These are phyloP conservation scores for Cyclostephanos tholiformis DNA, from an alignment of 108 stramenopile species.

Conservation along the genomic window DNA sequence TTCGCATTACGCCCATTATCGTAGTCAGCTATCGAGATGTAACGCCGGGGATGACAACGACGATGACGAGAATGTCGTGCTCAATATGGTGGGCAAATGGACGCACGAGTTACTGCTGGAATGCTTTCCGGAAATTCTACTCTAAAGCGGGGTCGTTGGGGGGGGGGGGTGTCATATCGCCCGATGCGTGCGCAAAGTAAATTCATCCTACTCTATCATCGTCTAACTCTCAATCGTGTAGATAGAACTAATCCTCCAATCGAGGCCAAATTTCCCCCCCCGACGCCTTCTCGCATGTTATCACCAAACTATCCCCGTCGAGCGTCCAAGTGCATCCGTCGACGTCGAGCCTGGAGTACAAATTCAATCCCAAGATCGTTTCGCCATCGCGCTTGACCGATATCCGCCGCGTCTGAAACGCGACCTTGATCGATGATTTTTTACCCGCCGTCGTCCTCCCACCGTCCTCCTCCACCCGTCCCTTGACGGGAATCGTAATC, in stretches of 20 bases:
- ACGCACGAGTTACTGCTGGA: conserved; percentile 7
- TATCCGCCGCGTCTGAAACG: conserved; percentile 51
- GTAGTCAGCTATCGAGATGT: conserved; percentile 37
- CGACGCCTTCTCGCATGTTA: conserved; percentile 48
- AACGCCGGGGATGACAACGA: not conserved
- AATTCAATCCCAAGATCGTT: conserved; percentile 35
- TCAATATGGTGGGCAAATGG: conserved; percentile 6
- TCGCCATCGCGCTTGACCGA: conserved; percentile 46
- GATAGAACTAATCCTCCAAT: conserved; percentile 14
- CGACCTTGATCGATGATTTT: conserved; percentile 51
- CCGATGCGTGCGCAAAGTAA: not conserved
- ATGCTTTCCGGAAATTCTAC: not conserved
- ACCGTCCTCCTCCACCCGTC: conserved; percentile 17
- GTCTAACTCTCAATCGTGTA: not conserved
- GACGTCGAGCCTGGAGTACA: conserved; percentile 65
- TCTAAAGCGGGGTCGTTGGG: too few relatives aligned
- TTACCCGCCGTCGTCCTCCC: conserved; percentile 17
- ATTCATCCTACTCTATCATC: not conserved
- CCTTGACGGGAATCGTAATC: conserved; percentile 46
- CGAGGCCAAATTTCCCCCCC: conserved; percentile 47
- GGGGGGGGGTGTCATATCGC: too few relatives aligned
- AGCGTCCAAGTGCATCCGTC: conserved; percentile 87
- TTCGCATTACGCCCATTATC: conserved; percentile 81
- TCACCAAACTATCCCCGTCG: conserved; percentile 44
- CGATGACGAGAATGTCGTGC: not conserved